These are phyloP conservation scores for Colletotrichum tropicale DNA, from an alignment of 2,329 filamentous ascomycete genomes.

Conservation along the genomic window DNA sequence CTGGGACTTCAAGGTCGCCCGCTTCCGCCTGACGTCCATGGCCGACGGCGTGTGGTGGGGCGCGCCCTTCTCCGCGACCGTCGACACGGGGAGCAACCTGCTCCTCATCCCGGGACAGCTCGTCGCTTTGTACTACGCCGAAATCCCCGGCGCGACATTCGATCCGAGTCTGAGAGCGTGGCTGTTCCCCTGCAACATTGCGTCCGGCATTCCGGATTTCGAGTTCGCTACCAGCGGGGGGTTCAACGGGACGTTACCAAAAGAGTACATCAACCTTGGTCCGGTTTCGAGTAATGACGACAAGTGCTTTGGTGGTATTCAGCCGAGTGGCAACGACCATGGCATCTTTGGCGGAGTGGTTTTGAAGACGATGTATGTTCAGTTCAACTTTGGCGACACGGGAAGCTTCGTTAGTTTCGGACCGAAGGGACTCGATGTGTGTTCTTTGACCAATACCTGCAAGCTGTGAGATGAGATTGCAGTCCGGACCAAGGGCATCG, in stretches of 20 bases:
- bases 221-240: conserved; percentile 56
- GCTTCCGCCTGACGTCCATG: conserved; percentile 37
- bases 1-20: conserved; percentile 57
- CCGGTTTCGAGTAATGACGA: conserved; percentile 50
- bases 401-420: conserved; percentile 9
- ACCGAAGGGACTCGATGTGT: conserved; percentile 4
- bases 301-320: conserved; percentile 78
- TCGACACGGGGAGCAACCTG: conserved; percentile 73
- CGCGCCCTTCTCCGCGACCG: conserved; percentile 54
- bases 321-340: conserved; percentile 56
- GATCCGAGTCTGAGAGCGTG: conserved; percentile 51
- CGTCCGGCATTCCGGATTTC: conserved; percentile 61
- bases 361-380: conserved; percentile 76
- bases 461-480: not conserved
- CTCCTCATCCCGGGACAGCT: conserved; percentile 63
- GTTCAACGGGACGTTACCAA: conserved; percentile 56
- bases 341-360: conserved; percentile 81
- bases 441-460: not conserved
- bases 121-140: conserved; percentile 63
- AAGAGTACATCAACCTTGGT: conserved; percentile 60
- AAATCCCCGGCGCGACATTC: conserved; percentile 57
- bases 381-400: conserved; percentile 3
- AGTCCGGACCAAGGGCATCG: not conserved
- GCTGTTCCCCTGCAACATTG: conserved; percentile 60
- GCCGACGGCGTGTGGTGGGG: conserved; percentile 34